Evolutionary conservation across 2,329 filamentous ascomycete genomes (phyloP).

Genomic region (Pseudogymnoascus sp.): DNA sequence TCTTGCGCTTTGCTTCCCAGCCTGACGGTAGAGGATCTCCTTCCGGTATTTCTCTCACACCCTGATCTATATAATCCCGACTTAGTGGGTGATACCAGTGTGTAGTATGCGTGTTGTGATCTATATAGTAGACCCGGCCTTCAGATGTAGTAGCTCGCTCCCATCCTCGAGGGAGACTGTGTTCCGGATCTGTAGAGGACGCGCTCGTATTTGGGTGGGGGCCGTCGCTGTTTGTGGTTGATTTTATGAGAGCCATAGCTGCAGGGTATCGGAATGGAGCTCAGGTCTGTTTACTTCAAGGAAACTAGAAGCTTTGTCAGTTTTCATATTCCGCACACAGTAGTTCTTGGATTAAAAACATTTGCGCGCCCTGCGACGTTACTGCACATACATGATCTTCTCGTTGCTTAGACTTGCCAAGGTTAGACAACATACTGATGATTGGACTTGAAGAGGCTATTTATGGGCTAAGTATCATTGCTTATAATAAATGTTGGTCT

Average conservation of each 20-base stretch:
- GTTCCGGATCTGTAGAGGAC: not conserved
- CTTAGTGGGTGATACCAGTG: slow-evolving; percentile 53
- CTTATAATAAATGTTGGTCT: not conserved
- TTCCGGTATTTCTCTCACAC: slow-evolving; percentile 57
- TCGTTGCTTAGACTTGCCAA: not conserved
- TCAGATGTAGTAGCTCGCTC: slow-evolving; percentile 89
- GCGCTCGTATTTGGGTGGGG: not conserved
- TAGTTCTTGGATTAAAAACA: not conserved
- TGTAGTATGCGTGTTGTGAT: slow-evolving; percentile 91
- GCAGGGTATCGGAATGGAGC: not conserved
- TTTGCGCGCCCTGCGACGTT: not conserved
- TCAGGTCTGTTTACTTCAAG: slow-evolving; percentile 1
- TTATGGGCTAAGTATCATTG: slow-evolving; percentile 7
- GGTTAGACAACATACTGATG: not conserved
- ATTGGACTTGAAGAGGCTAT: slow-evolving; percentile 8
- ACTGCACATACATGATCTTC: not conserved
- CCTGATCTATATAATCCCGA: not conserved
- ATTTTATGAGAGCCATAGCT: not conserved
- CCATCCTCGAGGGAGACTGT: slow-evolving; percentile 87
- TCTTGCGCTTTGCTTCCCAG: slow-evolving; percentile 94
- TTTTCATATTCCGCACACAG: not conserved
- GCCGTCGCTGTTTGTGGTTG: not conserved
- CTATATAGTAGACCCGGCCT: slow-evolving; percentile 86
- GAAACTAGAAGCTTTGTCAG: not conserved
- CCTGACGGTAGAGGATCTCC: slow-evolving; percentile 89